A percentile compares a stretch with the other conserved stretches of the same genome.
Conservation (phyloP, 441 rosid genomes). For the Breynia disticha region DNA sequence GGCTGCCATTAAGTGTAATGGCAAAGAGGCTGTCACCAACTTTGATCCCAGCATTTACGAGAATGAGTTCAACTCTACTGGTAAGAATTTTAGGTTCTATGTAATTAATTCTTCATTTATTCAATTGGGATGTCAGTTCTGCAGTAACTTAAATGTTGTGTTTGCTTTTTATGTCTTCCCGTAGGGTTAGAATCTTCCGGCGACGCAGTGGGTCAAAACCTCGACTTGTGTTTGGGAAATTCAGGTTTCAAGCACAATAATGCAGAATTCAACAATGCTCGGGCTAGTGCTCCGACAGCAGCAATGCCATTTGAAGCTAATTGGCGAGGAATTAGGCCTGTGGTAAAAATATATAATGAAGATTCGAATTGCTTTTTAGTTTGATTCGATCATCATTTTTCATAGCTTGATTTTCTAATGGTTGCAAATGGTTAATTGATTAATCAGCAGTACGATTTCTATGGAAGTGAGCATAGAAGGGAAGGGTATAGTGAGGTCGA, state of each 20-base stretch:
- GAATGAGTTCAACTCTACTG: conserved; percentile 12
- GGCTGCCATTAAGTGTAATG: conserved; percentile 72
- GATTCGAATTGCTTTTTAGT: background rate
- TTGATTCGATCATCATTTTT: background rate
- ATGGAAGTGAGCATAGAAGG: conserved; percentile 14
- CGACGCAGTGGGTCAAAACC: conserved; percentile 57
- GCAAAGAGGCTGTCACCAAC: conserved; percentile 84
- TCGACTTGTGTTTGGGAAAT: conserved; percentile 84
- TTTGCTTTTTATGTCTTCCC: too few relatives aligned
- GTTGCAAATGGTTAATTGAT: too few relatives aligned
- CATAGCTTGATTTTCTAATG: background rate
- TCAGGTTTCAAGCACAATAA: conserved; percentile 37
- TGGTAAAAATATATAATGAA: conserved; percentile 21
- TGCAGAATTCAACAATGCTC: conserved; percentile 17
- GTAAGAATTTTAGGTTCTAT: too few relatives aligned
- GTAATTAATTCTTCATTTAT: too few relatives aligned
- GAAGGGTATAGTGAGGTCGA: conserved; percentile 38
- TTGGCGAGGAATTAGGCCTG: conserved; percentile 33
- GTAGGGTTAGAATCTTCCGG: conserved; percentile 37
- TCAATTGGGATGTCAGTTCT: too few relatives aligned
- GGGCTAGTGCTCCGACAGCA: conserved; percentile 18
- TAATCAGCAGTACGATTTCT: conserved; percentile 13
- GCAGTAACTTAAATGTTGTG: too few relatives aligned
- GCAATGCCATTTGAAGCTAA: conserved; percentile 19
- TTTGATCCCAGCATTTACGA: conserved; percentile 57